Conservation (phyloP, 345 rosid genomes). For the Xanthoceras sorbifolium region DNA sequence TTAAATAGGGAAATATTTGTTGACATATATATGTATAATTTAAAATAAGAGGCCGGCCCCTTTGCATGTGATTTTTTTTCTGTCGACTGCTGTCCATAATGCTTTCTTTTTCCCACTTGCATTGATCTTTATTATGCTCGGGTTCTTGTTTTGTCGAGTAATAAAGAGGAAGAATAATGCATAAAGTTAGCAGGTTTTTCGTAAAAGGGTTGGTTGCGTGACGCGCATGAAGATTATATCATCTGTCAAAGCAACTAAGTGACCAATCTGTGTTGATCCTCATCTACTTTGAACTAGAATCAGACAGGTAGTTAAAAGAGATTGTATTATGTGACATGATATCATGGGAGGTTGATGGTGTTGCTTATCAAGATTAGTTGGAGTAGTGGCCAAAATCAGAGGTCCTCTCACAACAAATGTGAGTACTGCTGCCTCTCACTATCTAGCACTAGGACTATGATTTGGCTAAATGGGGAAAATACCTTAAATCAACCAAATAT, state of each 20-base stretch:
- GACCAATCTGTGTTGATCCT: not conserved
- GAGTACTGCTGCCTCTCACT: no score
- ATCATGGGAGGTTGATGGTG: no score
- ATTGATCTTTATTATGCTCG: not conserved
- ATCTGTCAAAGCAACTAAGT: not conserved
- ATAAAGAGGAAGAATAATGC: not conserved
- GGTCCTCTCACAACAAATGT: no score
- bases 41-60: not conserved
- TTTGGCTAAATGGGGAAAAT: no score
- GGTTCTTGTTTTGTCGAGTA: not conserved
- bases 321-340: no score
- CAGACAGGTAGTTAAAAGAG: not conserved
- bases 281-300: not conserved
- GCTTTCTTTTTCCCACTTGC: not conserved
- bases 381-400: no score
- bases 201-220: not conserved
- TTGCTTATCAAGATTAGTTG: no score
- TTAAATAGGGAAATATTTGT: constrained; percentile 24
- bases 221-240: not conserved
- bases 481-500: no score
- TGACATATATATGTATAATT: constrained; percentile 2
- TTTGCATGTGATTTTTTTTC: not conserved
- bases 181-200: not conserved
- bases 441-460: no score
- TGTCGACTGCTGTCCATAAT: not conserved